phyloP scores from a whole-genome alignment of 140 eudicot species.

The Flaveria floridana region DNA sequence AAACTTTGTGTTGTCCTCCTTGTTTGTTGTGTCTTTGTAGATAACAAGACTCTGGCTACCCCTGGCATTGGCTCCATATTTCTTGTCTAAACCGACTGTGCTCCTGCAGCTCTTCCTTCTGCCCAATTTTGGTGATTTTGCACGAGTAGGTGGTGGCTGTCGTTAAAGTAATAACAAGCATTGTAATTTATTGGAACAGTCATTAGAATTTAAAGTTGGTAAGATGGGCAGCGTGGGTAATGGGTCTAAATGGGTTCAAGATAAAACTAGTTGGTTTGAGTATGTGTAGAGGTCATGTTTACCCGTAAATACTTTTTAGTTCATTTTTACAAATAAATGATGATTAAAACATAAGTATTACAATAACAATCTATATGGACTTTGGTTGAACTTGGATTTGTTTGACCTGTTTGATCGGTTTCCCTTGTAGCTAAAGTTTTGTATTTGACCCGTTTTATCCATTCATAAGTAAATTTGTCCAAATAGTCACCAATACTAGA shows the following conservation, averaged over 20 bases:
- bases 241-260: background rate
- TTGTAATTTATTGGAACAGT: background rate
- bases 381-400: background rate
- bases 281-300: background rate
- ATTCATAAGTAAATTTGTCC: background rate
- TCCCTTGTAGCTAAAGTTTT: background rate
- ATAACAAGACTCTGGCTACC: slow-evolving; percentile 51
- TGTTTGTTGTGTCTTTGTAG: slow-evolving; percentile 36
- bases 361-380: background rate
- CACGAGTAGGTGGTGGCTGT: slow-evolving; percentile 86
- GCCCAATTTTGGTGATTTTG: slow-evolving; percentile 86
- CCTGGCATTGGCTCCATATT: slow-evolving; percentile 28
- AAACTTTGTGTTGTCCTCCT: slow-evolving; percentile 14
- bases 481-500: background rate
- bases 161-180: background rate
- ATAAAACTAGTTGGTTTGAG: background rate
- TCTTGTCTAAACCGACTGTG: slow-evolving; percentile 44
- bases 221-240: background rate
- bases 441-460: background rate
- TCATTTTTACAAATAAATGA: background rate
- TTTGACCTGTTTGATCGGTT: background rate
- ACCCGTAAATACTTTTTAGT: background rate
- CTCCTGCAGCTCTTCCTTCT: slow-evolving; percentile 78
- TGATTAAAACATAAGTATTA: background rate
- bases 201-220: background rate